Evolutionary conservation across 164 flowering plant genomes (phyloP).

Genomic region (Tinospora cordifolia): DNA sequence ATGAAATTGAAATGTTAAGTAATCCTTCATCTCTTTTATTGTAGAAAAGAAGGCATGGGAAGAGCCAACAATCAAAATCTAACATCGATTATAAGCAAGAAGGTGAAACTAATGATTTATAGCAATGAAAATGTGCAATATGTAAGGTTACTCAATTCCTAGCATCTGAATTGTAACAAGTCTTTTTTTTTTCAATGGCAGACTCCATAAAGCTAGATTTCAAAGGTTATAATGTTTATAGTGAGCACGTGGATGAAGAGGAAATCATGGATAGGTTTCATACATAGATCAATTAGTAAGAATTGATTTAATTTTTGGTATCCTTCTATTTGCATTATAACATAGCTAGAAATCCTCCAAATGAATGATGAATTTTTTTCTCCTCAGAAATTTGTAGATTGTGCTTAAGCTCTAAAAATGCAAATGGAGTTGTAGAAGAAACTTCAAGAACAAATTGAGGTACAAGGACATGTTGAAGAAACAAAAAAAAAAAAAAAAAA

Average conservation of each 20-base stretch:
- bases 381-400: constrained; percentile 53
- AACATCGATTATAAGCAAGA: constrained; percentile 38
- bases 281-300: constrained; percentile 49
- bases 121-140: not conserved
- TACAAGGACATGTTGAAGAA: constrained; percentile 22
- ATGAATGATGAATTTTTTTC: not conserved
- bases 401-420: constrained; percentile 65
- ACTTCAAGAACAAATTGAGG: too few relatives aligned
- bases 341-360: not conserved
- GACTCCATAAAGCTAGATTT: constrained; percentile 28
- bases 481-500: too few relatives aligned
- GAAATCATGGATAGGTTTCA: constrained; percentile 28
- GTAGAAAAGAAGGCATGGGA: constrained; percentile 88
- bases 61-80: constrained; percentile 46
- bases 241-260: constrained; percentile 18
- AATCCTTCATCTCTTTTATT: constrained; percentile 17
- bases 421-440: too few relatives aligned
- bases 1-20: not conserved
- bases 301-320: not conserved
- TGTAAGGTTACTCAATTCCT: constrained; percentile 1
- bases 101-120: constrained; percentile 31
- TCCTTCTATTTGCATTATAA: too few relatives aligned
- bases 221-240: constrained; percentile 27
- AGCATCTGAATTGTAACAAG: constrained; percentile 9
- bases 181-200: too few relatives aligned